Evolutionary conservation across 1,284 basidiomycete species (phyloP).

Genomic region (Trichosporon sp.): DNA sequence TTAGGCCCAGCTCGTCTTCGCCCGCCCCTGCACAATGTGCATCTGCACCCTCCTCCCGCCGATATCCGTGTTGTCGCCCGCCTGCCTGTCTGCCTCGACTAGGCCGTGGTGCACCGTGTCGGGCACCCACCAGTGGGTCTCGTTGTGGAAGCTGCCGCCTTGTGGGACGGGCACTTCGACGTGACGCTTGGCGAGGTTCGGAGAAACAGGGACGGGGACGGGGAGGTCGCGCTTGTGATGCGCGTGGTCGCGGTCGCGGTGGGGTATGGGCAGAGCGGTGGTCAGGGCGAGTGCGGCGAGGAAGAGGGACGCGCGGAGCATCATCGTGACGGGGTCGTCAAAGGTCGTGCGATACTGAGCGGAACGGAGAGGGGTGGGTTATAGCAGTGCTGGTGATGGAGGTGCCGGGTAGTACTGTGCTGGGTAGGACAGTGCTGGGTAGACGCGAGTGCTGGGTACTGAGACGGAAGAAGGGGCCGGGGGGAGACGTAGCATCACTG

Average conservation of each 20-base stretch:
- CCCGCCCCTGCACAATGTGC: constrained; percentile 5
- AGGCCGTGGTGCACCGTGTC: constrained; percentile 20
- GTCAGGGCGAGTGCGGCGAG: neutral
- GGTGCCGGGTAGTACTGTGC: too few relatives aligned
- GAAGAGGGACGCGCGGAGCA: neutral
- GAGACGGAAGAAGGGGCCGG: too few relatives aligned
- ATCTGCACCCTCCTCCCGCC: constrained; percentile 9
- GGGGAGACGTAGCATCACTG: too few relatives aligned
- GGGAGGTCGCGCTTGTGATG: neutral
- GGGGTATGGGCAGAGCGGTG: neutral
- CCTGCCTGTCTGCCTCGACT: neutral
- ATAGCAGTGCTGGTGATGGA: neutral
- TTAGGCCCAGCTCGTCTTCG: constrained; percentile 15
- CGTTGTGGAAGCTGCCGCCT: constrained; percentile 23
- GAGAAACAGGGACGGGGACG: neutral
- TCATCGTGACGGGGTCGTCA: neutral
- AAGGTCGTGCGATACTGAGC: too few relatives aligned
- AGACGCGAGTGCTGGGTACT: too few relatives aligned
- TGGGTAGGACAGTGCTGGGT: too few relatives aligned
- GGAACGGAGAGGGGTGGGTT: neutral
- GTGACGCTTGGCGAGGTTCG: neutral
- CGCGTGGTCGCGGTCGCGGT: neutral
- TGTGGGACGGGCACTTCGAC: constrained; percentile 3
- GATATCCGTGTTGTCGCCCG: constrained; percentile 10
- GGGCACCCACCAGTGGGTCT: constrained; percentile 25